A percentile compares a stretch with the other conserved stretches of the same genome.
Evolutionary conservation across 2,329 filamentous ascomycete genomes (phyloP).

Genomic region (Pseudogymnoascus sp.): DNA sequence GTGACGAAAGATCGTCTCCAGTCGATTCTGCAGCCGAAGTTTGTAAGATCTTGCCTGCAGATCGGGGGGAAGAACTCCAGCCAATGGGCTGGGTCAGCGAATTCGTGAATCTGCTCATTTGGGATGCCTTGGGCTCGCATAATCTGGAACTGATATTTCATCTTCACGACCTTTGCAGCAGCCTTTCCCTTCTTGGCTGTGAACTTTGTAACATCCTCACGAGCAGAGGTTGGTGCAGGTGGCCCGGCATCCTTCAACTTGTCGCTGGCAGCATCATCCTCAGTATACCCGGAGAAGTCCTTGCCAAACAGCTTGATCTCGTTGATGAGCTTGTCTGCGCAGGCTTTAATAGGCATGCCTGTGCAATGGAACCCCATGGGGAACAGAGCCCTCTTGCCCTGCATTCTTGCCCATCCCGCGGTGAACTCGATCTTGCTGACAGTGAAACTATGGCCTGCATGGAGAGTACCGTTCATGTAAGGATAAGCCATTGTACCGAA

Average conservation of each 20-base stretch:
- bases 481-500: constrained; percentile 73
- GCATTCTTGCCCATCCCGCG: constrained; percentile 79
- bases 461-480: constrained; percentile 82
- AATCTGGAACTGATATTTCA: constrained; percentile 94
- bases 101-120: constrained; percentile 81
- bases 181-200: constrained; percentile 88
- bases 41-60: constrained; percentile 70
- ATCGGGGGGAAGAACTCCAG: constrained; percentile 84
- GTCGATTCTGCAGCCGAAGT: constrained; percentile 80
- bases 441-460: constrained; percentile 89
- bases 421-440: constrained; percentile 90
- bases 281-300: constrained; percentile 72
- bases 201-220: constrained; percentile 87
- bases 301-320: constrained; percentile 85
- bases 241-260: constrained; percentile 39
- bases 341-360: constrained; percentile 96
- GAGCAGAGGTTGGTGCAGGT: constrained; percentile 57
- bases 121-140: constrained; percentile 89
- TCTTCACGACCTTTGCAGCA: constrained; percentile 78
- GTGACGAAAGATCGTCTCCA: constrained; percentile 92
- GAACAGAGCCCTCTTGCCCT: constrained; percentile 79
- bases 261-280: constrained; percentile 48
- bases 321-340: constrained; percentile 85
- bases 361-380: constrained; percentile 94
- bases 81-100: constrained; percentile 88